Evolutionary conservation across 208 protist genomes (phyloP), one percentile per base, ranked within the genome.

Genomic region (Leishmania mexicana): DNA sequence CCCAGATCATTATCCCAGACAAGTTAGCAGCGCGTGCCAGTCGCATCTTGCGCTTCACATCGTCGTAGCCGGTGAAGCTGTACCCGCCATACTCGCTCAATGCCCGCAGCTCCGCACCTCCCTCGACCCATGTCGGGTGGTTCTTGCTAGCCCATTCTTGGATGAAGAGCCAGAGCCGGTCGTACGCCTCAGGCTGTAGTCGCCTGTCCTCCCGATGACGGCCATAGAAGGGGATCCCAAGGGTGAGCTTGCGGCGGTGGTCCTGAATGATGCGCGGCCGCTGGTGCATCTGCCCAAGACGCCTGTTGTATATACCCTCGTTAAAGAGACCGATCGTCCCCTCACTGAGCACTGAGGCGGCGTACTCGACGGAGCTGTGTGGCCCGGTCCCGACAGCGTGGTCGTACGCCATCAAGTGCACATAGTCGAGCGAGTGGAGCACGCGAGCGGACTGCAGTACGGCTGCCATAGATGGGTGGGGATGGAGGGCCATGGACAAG

Each of bases 341-440:
- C 45, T 81, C 77, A 8, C 64, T 65, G 60, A 87, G 79, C 58
- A 87, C 78, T 42, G 47, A 28, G 35, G 72, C 75, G 8, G 87
- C 88, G 85, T 86, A 91, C 49, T 65, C 86, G 19, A 87, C 79
- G 42, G 80, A 85, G 76, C 84, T 89, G 79, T 91, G 85, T 2
- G 70, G 62, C 13, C 75, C 79, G 45, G 64, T 35, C n/a, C 51
- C 42, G 2, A 77, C 79, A 47, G 84, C 76, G 47, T 88, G 79
- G 83, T 94, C 90, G 75, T 95, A 93, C 35, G 89, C 85, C 91
- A 95, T 95, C 87, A 88, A 92, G 83, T 95, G 91, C 3, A 95
- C 11, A 77, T 88, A 92, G 64, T 95, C 91, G 8, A 92, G 77
- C 51, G 74, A 54, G 17, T 49, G 72, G 19, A 90, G 78, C 21